Conservation (phyloP, 305 asterid genomes). For the Solanum hybrid region DNA sequence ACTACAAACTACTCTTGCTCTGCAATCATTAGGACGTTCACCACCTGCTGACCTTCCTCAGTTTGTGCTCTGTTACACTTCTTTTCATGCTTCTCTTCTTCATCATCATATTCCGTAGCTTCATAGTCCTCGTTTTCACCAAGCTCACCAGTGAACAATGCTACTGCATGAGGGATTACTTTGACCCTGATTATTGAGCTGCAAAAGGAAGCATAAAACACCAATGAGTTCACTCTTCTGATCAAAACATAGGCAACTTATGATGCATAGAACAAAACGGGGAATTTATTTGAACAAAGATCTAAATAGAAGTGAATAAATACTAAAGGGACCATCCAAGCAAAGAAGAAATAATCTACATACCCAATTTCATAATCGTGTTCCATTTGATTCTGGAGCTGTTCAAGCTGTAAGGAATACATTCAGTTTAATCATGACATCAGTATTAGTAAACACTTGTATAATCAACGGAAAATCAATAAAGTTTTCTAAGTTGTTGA, state of each 20-base stretch:
- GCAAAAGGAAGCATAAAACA: background rate
- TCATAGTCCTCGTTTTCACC: background rate
- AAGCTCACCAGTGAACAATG: constrained; percentile 12
- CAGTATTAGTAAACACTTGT: background rate
- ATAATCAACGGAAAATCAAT: background rate
- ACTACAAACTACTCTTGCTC: constrained; percentile 25
- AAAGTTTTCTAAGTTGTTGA: background rate
- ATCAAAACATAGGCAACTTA: background rate
- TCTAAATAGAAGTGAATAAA: background rate
- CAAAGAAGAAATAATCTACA: background rate
- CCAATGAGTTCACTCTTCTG: background rate
- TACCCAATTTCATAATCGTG: background rate
- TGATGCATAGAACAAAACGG: background rate
- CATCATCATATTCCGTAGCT: background rate
- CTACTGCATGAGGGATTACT: background rate
- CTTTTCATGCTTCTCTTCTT: background rate
- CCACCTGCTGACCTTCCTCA: constrained; percentile 25
- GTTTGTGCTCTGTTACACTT: constrained; percentile 11
- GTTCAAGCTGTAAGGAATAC: background rate
- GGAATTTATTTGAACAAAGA: background rate
- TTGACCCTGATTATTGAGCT: constrained; percentile 5
- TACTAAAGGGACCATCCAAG: background rate
- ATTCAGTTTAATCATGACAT: background rate
- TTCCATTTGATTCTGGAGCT: background rate
- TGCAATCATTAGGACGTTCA: constrained; percentile 42